These are phyloP conservation scores for Voacanga thouarsii DNA, from an alignment of 257 asterid genomes.

Conservation along the genomic window DNA sequence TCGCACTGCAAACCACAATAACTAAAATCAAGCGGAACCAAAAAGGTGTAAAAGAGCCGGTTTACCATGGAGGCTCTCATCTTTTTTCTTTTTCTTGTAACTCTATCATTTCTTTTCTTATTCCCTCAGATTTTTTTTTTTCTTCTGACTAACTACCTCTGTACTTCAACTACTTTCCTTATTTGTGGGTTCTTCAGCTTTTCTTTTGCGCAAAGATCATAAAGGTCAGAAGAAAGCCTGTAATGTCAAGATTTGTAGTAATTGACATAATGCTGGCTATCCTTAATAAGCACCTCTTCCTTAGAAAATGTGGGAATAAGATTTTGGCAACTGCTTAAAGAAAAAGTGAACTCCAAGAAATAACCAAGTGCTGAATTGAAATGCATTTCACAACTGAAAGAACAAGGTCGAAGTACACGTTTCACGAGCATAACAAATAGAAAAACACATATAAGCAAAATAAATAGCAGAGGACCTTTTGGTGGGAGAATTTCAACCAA, in stretches of 20 bases:
- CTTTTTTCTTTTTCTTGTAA: background rate
- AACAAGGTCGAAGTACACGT: background rate
- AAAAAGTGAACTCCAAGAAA: background rate
- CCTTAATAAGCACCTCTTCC: background rate
- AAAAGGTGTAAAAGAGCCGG: background rate
- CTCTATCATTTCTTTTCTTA: background rate
- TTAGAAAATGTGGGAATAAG: background rate
- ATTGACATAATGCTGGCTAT: background rate
- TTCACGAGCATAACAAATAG: background rate
- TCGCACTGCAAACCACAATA: background rate
- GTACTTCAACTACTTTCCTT: background rate
- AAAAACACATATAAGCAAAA: background rate
- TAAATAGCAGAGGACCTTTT: slow-evolving; percentile 12
- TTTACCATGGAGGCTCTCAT: too few relatives aligned
- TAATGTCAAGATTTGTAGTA: background rate
- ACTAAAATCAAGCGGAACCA: background rate
- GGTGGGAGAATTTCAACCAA: slow-evolving; percentile 14
- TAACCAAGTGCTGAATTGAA: background rate
- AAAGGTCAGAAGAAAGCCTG: too few relatives aligned
- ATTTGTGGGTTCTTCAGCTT: background rate
- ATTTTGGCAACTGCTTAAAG: background rate
- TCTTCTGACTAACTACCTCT: too few relatives aligned
- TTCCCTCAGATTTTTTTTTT: background rate
- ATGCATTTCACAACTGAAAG: background rate
- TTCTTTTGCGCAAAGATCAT: background rate